Evolutionary conservation across 331 rosid species (phyloP).

Genomic region (Pyracantha coccinea): DNA sequence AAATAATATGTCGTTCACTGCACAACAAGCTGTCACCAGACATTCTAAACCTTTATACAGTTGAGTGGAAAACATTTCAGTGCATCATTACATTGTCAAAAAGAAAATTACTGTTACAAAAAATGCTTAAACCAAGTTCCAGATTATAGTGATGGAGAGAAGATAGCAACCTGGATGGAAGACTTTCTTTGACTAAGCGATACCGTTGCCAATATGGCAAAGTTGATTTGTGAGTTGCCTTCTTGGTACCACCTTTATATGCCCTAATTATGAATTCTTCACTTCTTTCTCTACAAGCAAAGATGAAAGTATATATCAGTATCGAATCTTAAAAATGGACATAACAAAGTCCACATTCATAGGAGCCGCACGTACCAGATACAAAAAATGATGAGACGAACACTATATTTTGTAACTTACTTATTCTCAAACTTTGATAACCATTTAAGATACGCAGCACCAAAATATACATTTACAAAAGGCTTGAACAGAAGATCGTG

Average conservation of each 20-base stretch:
- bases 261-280: slow-evolving; percentile 84
- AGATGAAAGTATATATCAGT: slow-evolving; percentile 1
- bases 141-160: slow-evolving; percentile 6
- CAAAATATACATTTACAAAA: slow-evolving; percentile 57
- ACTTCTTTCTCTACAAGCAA: slow-evolving; percentile 58
- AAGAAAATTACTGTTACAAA: neutral
- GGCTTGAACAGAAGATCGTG: slow-evolving; percentile 43
- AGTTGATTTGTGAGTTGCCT: slow-evolving; percentile 77
- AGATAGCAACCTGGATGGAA: slow-evolving; percentile 52
- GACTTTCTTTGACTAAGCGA: slow-evolving; percentile 58
- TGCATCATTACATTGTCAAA: neutral
- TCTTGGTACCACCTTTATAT: slow-evolving; percentile 74
- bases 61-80: neutral
- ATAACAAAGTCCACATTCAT: neutral
- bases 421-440: slow-evolving; percentile 43
- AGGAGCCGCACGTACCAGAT: neutral
- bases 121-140: neutral
- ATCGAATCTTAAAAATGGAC: slow-evolving; percentile 3
- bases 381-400: neutral
- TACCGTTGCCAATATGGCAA: slow-evolving; percentile 66
- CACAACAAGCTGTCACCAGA: neutral
- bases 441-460: slow-evolving; percentile 80
- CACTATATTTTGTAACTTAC: slow-evolving; percentile 35
- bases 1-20: neutral
- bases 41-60: neutral